These are phyloP conservation scores for Setomelanomma holmii DNA, from an alignment of 2,329 filamentous ascomycete genomes.

Conservation along the genomic window DNA sequence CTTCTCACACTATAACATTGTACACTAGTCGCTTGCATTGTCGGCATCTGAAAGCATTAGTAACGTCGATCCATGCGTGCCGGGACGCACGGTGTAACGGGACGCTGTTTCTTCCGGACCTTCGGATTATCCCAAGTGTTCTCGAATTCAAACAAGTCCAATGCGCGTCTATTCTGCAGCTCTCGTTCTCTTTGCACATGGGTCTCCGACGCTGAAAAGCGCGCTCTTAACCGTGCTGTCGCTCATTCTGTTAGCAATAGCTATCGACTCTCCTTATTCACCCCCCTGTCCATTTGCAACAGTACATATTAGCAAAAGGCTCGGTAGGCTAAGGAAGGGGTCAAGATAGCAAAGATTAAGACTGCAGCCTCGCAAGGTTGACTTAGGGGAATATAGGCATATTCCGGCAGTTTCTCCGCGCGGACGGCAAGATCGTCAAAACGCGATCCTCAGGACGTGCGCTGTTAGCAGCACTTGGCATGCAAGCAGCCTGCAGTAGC, in stretches of 20 bases:
- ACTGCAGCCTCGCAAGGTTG: constrained; percentile 7
- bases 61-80: constrained; percentile 2
- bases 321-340: constrained; percentile 10
- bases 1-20: too few relatives aligned
- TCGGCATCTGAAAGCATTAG: neutral
- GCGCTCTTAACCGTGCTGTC: constrained; percentile 4
- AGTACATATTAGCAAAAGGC: neutral
- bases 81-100: constrained; percentile 1
- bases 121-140: neutral
- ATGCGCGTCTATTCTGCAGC: neutral
- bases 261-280: constrained; percentile 8
- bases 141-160: neutral
- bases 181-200: neutral
- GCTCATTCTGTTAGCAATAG: constrained; percentile 4
- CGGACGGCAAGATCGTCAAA: constrained; percentile 10
- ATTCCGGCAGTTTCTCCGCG: constrained; percentile 15
- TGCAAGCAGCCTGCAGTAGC: neutral
- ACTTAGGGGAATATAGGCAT: constrained; percentile 9
- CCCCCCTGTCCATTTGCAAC: constrained; percentile 12
- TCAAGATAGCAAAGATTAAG: constrained; percentile 10
- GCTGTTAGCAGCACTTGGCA: constrained; percentile 7
- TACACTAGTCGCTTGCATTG: too few relatives aligned
- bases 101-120: constrained; percentile 2
- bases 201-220: neutral
- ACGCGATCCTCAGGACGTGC: constrained; percentile 6